Evolutionary conservation across 768 basidiomycete genomes (phyloP).

Genomic region (Psilocybe cyanescens): DNA sequence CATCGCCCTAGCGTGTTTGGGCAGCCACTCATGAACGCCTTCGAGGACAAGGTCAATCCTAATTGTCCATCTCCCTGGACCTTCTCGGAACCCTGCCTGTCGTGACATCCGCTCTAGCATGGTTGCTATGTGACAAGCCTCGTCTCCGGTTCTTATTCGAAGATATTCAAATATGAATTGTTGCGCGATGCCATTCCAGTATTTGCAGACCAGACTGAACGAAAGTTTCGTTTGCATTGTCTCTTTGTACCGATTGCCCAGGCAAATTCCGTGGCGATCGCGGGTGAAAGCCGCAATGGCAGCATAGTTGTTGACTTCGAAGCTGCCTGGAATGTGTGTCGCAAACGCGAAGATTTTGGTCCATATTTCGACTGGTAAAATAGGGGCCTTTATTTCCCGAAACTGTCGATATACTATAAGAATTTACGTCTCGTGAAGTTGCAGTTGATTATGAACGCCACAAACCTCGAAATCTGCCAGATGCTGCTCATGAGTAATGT

Average conservation of each 20-base stretch:
- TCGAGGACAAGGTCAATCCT: slow-evolving; percentile 29
- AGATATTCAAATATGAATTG: slow-evolving; percentile 24
- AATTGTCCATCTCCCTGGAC: slow-evolving; percentile 20
- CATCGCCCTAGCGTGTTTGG: slow-evolving; percentile 23
- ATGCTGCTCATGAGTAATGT: background rate
- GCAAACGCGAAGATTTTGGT: slow-evolving; percentile 25
- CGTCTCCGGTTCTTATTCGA: slow-evolving; percentile 23
- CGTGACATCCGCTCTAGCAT: slow-evolving; percentile 7
- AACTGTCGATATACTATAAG: background rate
- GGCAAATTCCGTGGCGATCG: slow-evolving; percentile 25
- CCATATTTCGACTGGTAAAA: slow-evolving; percentile 31
- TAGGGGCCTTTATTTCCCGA: background rate
- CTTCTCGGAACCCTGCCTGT: background rate
- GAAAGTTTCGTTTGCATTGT: slow-evolving; percentile 25
- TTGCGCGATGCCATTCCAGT: slow-evolving; percentile 22
- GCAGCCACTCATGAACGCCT: slow-evolving; percentile 23
- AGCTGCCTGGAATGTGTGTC: slow-evolving; percentile 27
- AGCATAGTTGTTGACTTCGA: slow-evolving; percentile 22
- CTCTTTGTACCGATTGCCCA: slow-evolving; percentile 17
- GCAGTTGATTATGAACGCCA: background rate
- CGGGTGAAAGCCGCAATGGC: slow-evolving; percentile 28
- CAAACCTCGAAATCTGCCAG: background rate
- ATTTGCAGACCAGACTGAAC: slow-evolving; percentile 23
- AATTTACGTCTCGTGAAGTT: background rate
- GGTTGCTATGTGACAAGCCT: slow-evolving; percentile 20